Evolutionary conservation across 139 green algal genomes (phyloP).

Genomic region (Chlamydomonas sp.): DNA sequence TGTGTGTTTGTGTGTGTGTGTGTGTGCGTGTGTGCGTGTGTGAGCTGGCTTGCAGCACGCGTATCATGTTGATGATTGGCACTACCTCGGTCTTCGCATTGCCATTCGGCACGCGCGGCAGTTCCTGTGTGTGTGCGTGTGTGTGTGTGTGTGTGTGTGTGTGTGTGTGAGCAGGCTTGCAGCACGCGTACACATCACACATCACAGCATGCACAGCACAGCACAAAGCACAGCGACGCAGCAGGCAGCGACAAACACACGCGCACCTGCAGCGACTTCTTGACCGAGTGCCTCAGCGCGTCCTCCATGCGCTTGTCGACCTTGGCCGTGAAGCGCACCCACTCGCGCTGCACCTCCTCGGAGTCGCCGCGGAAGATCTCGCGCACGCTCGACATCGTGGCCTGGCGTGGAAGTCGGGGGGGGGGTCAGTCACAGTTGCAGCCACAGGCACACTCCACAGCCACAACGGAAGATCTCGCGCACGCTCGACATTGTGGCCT

Average conservation of each 20-base stretch:
- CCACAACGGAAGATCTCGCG: slow-evolving; percentile 69
- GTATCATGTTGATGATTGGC: slow-evolving; percentile 68
- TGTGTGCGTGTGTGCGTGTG: too few species aligned
- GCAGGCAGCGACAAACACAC: not conserved
- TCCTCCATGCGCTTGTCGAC: slow-evolving; percentile 78
- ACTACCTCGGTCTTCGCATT: slow-evolving; percentile 71
- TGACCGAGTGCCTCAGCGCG: slow-evolving; percentile 63
- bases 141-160: too few species aligned
- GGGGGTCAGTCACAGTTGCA: slow-evolving; percentile 36
- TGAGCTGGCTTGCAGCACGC: slow-evolving; percentile 60
- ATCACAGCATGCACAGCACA: too few species aligned
- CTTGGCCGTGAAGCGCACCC: slow-evolving; percentile 67
- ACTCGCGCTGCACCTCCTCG: slow-evolving; percentile 81
- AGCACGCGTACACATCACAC: slow-evolving; percentile 56
- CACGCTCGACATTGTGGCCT: slow-evolving; percentile 40
- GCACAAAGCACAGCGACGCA: too few species aligned
- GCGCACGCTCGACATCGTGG: slow-evolving; percentile 48
- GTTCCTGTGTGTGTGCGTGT: too few species aligned
- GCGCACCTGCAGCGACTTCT: slow-evolving; percentile 56
- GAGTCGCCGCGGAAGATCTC: slow-evolving; percentile 66
- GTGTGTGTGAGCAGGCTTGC: too few species aligned
- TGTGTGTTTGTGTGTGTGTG: too few species aligned
- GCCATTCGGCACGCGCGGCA: slow-evolving; percentile 72
- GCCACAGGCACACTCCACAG: slow-evolving; percentile 36
- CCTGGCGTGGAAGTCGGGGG: too few species aligned